Conservation (phyloP, 2,329 filamentous ascomycete genomes). For the Calonectria pseudoreteaudii region DNA sequence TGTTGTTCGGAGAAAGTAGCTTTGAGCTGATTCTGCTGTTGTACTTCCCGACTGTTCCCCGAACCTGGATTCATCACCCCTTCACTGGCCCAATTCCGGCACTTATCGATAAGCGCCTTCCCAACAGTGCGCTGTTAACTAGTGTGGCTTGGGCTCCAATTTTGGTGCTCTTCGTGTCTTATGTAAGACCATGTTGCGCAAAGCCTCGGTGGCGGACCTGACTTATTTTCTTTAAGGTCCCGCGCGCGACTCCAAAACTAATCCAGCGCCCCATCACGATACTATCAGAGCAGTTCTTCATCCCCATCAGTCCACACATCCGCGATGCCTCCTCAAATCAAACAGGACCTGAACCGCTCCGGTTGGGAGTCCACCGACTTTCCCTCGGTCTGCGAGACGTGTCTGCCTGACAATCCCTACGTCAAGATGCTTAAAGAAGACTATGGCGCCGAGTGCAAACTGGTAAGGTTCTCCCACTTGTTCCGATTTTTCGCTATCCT, state of each 20-base stretch:
- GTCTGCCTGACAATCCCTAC: conserved; percentile 95
- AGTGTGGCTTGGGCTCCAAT: conserved; percentile 21
- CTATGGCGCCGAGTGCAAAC: conserved; percentile 86
- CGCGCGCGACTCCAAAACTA: conserved; percentile 41
- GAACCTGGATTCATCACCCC: neutral
- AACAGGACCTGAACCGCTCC: conserved; percentile 93
- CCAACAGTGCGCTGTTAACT: neutral
- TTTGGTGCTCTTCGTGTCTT: conserved; percentile 26
- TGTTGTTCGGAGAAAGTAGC: conserved; percentile 12
- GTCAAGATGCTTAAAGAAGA: conserved; percentile 99
- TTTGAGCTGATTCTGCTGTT: neutral
- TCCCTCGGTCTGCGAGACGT: conserved; percentile 90
- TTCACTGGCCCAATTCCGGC: neutral
- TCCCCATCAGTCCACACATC: conserved; percentile 35
- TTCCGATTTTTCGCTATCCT: neutral
- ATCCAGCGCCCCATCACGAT: conserved; percentile 32
- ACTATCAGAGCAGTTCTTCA: conserved; percentile 28
- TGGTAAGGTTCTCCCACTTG: conserved; percentile 51
- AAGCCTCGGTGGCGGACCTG: conserved; percentile 34
- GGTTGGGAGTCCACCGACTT: conserved; percentile 97
- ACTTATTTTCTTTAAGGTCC: conserved; percentile 36
- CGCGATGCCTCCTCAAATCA: conserved; percentile 88
- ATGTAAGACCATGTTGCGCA: conserved; percentile 32
- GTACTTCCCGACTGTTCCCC: conserved; percentile 7
- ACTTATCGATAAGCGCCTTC: conserved; percentile 44